A percentile compares a stretch with the other conserved stretches of the same genome.
Evolutionary conservation across 2,329 filamentous ascomycete species (phyloP).

Genomic region (Cytospora piceae): DNA sequence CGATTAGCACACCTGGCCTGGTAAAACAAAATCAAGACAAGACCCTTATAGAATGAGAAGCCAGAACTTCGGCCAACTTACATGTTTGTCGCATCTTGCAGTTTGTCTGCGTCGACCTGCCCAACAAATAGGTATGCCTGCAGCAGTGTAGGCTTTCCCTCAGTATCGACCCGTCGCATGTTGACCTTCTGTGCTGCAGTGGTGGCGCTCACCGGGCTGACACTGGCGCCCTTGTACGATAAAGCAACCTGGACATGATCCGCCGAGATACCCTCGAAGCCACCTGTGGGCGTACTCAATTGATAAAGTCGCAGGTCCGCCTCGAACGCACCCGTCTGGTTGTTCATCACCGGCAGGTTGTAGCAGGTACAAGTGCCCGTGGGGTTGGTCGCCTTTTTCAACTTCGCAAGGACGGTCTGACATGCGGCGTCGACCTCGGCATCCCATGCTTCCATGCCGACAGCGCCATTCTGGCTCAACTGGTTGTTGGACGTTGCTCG

Average conservation of each 20-base stretch:
- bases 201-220: constrained; percentile 46
- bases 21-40: not conserved
- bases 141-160: constrained; percentile 44
- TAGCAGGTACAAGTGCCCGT: constrained; percentile 82
- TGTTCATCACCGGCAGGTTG: constrained; percentile 74
- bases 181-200: constrained; percentile 32
- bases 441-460: constrained; percentile 63
- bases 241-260: constrained; percentile 59
- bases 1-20: not conserved
- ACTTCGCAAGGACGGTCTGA: constrained; percentile 53
- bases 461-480: constrained; percentile 47
- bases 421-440: constrained; percentile 62
- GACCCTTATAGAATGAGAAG: not conserved
- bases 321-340: constrained; percentile 69
- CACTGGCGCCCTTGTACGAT: constrained; percentile 57
- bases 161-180: constrained; percentile 31
- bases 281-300: constrained; percentile 61
- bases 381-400: constrained; percentile 68
- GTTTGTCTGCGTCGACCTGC: constrained; percentile 62
- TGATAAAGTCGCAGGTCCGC: constrained; percentile 78
- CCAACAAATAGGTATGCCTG: constrained; percentile 72
- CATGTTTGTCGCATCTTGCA: constrained; percentile 62
- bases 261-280: constrained; percentile 55
- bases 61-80: constrained; percentile 46
- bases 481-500: constrained; percentile 38